phyloP scores from a whole-genome alignment of 495 filamentous ascomycete species.

The Hyphodiscus hymeniophilus region DNA sequence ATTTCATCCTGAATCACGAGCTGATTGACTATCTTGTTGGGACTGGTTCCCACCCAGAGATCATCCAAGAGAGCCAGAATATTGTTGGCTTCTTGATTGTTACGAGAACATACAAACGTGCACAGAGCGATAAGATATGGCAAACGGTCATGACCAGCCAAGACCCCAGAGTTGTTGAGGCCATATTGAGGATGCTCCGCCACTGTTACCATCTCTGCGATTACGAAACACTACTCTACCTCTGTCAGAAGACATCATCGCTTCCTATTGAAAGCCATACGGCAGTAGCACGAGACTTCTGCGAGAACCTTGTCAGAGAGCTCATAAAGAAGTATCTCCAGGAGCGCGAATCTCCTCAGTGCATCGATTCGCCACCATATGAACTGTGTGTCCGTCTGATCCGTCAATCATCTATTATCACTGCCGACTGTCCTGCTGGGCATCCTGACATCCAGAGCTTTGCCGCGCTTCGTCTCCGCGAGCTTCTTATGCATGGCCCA shows the following conservation, averaged over 20 bases:
- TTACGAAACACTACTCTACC: slow-evolving; percentile 49
- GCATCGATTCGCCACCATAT: slow-evolving; percentile 36
- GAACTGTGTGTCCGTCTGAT: slow-evolving; percentile 58
- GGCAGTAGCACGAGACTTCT: slow-evolving; percentile 47
- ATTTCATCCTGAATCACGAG: slow-evolving; percentile 53
- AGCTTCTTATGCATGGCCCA: slow-evolving; percentile 35
- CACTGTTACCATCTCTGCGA: slow-evolving; percentile 54
- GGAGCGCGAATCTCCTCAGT: neutral
- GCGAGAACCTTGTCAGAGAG: slow-evolving; percentile 26
- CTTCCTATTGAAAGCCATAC: slow-evolving; percentile 53
- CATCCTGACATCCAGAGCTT: slow-evolving; percentile 47
- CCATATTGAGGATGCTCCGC: slow-evolving; percentile 67
- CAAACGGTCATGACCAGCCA: slow-evolving; percentile 72
- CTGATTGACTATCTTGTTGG: slow-evolving; percentile 83
- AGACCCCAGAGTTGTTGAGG: slow-evolving; percentile 75
- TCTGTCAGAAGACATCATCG: slow-evolving; percentile 65
- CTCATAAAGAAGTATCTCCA: slow-evolving; percentile 6
- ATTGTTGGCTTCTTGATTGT: slow-evolving; percentile 86
- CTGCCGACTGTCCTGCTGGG: slow-evolving; percentile 30
- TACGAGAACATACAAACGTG: slow-evolving; percentile 60
- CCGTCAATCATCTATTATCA: slow-evolving; percentile 48
- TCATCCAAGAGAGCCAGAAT: slow-evolving; percentile 73
- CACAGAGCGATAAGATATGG: slow-evolving; percentile 78
- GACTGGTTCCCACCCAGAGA: slow-evolving; percentile 83
- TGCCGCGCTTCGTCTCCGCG: slow-evolving; percentile 29